Percentiles rank a stretch among this genome's conserved stretches.
These are phyloP conservation scores for Corrigiola litoralis DNA, from an alignment of 179 eudicot species.

Conservation along the genomic window DNA sequence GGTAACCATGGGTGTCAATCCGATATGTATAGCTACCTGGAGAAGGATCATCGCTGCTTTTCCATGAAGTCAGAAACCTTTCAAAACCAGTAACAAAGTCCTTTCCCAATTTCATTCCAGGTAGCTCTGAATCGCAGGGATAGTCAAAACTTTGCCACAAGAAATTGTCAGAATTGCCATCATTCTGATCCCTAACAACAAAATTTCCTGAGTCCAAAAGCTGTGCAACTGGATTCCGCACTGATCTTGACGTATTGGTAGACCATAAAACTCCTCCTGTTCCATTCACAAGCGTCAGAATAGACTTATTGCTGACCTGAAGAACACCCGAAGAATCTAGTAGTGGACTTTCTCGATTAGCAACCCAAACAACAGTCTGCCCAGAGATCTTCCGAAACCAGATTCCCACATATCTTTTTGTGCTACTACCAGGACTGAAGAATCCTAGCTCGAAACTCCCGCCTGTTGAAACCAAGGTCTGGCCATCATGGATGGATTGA, in stretches of 20 bases:
- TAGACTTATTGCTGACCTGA: constrained; percentile 10
- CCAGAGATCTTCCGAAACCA: constrained; percentile 19
- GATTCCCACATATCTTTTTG: constrained; percentile 16
- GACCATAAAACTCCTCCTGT: constrained; percentile 18
- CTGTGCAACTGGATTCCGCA: background rate
- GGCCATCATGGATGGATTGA: constrained; percentile 1
- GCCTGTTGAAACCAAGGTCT: constrained; percentile 11
- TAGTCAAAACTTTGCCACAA: constrained; percentile 33
- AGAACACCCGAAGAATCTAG: constrained; percentile 18
- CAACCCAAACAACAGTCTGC: constrained; percentile 23
- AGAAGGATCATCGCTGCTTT: constrained; percentile 20
- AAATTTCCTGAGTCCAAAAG: constrained; percentile 27
- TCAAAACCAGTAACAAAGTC: no score
- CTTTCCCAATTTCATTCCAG: constrained; percentile 17
- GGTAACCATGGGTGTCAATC: constrained; percentile 10
- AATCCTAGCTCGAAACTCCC: constrained; percentile 28
- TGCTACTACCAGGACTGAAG: constrained; percentile 11
- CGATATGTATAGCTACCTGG: constrained; percentile 16
- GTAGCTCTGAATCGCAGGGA: constrained; percentile 17
- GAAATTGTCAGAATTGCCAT: background rate
- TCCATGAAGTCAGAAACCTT: constrained; percentile 25
- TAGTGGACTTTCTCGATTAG: constrained; percentile 23
- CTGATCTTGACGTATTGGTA: background rate
- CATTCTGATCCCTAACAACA: constrained; percentile 9
- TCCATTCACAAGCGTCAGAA: constrained; percentile 14